Percentiles rank a stretch among this genome's conserved stretches.
phyloP scores from a whole-genome alignment of 2,329 filamentous ascomycete genomes.

The Dothiorella sarmentorum region DNA sequence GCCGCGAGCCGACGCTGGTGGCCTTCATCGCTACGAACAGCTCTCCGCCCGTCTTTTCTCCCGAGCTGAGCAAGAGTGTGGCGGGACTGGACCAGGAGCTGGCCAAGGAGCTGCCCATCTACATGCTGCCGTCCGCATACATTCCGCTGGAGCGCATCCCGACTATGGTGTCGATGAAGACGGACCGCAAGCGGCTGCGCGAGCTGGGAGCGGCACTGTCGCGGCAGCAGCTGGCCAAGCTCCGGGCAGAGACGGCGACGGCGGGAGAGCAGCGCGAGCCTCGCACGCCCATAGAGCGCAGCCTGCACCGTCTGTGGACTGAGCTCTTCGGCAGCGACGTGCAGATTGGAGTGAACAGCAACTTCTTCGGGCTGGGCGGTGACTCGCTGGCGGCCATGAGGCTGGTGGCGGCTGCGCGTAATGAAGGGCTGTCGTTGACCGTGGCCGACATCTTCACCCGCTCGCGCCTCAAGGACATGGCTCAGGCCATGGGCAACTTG shows the following conservation, averaged over 20 bases:
- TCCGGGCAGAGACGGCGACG: not conserved
- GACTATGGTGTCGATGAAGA: constrained; percentile 44
- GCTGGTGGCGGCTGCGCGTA: constrained; percentile 53
- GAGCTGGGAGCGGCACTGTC: constrained; percentile 21
- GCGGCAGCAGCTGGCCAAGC: constrained; percentile 19
- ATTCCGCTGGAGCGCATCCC: constrained; percentile 45
- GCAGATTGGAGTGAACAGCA: too few relatives aligned
- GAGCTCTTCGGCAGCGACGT: not conserved
- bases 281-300: not conserved
- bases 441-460: constrained; percentile 54
- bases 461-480: too few relatives aligned
- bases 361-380: constrained; percentile 41
- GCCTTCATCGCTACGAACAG: not conserved
- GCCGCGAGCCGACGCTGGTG: not conserved
- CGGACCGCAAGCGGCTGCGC: constrained; percentile 25
- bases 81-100: constrained; percentile 14
- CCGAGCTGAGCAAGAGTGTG: not conserved
- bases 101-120: constrained; percentile 24
- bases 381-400: constrained; percentile 51
- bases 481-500: too few relatives aligned
- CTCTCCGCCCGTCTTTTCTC: not conserved
- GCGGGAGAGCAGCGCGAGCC: not conserved
- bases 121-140: constrained; percentile 44
- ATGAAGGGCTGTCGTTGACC: constrained; percentile 47
- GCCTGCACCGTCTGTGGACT: constrained; percentile 16